Conservation (phyloP, 2,329 filamentous ascomycete genomes). For the Xylariaceae sp. region DNA sequence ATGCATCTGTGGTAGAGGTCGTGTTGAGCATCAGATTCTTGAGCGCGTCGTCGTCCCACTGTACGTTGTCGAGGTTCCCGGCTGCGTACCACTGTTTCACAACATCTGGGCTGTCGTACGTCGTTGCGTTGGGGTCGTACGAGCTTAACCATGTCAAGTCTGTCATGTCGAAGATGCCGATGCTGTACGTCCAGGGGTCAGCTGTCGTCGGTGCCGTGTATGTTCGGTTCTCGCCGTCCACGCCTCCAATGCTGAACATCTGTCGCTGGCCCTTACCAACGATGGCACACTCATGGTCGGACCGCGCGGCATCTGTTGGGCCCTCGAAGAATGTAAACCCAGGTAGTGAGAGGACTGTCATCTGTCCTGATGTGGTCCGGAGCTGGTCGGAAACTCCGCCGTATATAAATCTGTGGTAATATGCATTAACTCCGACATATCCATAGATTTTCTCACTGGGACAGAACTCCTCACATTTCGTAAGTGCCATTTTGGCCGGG, state of each 20-base stretch:
- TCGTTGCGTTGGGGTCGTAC: conserved; percentile 32
- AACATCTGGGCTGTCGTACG: conserved; percentile 32
- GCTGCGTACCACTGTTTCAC: conserved; percentile 34
- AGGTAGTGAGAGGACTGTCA: conserved; percentile 36
- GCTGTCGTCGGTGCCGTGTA: conserved; percentile 21
- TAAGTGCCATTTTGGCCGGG: conserved; percentile 32
- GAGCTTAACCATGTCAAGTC: conserved; percentile 31
- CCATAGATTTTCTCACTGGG: background rate
- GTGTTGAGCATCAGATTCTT: conserved; percentile 24
- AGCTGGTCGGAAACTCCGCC: conserved; percentile 28
- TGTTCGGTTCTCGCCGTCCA: conserved; percentile 23
- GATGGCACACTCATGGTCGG: conserved; percentile 33
- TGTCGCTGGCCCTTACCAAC: conserved; percentile 35
- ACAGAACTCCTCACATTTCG: conserved; percentile 30
- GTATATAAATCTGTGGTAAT: conserved; percentile 32
- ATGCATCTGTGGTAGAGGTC: background rate
- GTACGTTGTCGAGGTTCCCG: conserved; percentile 25
- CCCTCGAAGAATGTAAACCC: conserved; percentile 36
- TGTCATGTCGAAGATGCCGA: conserved; percentile 40
- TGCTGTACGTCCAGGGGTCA: conserved; percentile 35
- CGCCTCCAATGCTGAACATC: conserved; percentile 38
- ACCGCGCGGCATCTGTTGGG: conserved; percentile 21
- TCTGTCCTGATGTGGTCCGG: conserved; percentile 24
- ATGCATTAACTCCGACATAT: conserved; percentile 1
- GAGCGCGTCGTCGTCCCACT: conserved; percentile 25